Evolutionary conservation across 2,329 filamentous ascomycete genomes (phyloP).

Genomic region (Trichoderma brevicompactum): DNA sequence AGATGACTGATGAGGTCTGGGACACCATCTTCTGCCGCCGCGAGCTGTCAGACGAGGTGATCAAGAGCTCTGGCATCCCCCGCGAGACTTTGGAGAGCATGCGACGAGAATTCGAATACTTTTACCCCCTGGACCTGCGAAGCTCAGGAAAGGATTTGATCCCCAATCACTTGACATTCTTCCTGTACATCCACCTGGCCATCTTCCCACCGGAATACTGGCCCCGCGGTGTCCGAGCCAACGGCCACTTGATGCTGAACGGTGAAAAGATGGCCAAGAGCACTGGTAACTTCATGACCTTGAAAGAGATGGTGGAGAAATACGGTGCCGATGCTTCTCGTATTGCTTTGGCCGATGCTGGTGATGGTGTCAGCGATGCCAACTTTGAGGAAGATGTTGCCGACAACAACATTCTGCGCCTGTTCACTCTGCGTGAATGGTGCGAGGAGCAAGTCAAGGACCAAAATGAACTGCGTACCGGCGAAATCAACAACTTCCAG

Average conservation of each 20-base stretch:
- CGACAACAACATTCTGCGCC: slow-evolving; percentile 85
- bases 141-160: slow-evolving; percentile 92
- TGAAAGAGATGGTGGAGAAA: slow-evolving; percentile 83
- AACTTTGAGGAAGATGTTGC: slow-evolving; percentile 97
- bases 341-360: slow-evolving; percentile 90
- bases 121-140: slow-evolving; percentile 89
- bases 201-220: slow-evolving; percentile 88
- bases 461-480: slow-evolving; percentile 70
- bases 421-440: slow-evolving; percentile 85
- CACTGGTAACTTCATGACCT: slow-evolving; percentile 94
- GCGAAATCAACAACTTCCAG: slow-evolving; percentile 75
- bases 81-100: slow-evolving; percentile 76
- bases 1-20: slow-evolving; percentile 95
- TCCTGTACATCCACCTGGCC: slow-evolving; percentile 90
- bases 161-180: slow-evolving; percentile 93
- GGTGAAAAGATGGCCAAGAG: slow-evolving; percentile 99
- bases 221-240: slow-evolving; percentile 83
- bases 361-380: slow-evolving; percentile 91
- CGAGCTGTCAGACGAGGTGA: slow-evolving; percentile 68
- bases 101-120: slow-evolving; percentile 94
- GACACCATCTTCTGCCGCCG: slow-evolving; percentile 89
- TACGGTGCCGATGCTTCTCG: slow-evolving; percentile 93
- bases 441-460: slow-evolving; percentile 82
- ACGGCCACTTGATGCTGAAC: slow-evolving; percentile 92
- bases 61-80: slow-evolving; percentile 70